Percentiles rank a stretch among this genome's conserved stretches.
These are phyloP conservation scores for Dorcoceras hygrometricum DNA, from an alignment of 257 asterid species.

Conservation along the genomic window DNA sequence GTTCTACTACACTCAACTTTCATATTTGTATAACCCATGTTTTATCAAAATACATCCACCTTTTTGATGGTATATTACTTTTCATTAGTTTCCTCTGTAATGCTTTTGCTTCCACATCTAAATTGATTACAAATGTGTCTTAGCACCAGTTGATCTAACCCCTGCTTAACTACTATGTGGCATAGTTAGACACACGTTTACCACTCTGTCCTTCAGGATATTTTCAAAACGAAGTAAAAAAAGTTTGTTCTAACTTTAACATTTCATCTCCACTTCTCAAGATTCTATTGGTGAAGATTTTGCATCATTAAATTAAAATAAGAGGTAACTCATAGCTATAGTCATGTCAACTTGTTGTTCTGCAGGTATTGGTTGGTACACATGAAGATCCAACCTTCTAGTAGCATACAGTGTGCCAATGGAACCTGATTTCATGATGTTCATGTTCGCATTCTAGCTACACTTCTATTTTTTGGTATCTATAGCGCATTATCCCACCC, in stretches of 20 bases:
- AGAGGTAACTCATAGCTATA: background rate
- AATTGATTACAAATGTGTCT: background rate
- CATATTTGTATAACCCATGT: background rate
- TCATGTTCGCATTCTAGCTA: too few relatives aligned
- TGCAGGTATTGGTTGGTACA: too few relatives aligned
- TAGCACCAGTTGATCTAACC: background rate
- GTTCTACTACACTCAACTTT: conserved; percentile 31
- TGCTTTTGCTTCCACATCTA: background rate
- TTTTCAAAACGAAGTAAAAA: background rate
- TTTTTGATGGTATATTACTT: background rate
- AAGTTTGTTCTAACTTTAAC: too few relatives aligned
- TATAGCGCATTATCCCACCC: too few relatives aligned
- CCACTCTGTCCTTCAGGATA: background rate
- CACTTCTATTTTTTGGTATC: too few relatives aligned
- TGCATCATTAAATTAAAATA: background rate
- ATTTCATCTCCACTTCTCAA: background rate
- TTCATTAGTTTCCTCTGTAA: background rate
- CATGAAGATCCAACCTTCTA: too few relatives aligned
- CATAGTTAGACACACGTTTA: background rate
- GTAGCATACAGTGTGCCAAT: too few relatives aligned
- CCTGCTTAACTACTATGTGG: background rate
- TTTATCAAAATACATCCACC: background rate
- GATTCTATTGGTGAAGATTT: background rate
- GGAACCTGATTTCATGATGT: too few relatives aligned
- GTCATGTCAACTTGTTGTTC: too few relatives aligned